Base-by-base conservation (phyloP, 2,329 filamentous ascomycete species). In the Cercospora sojina region DNA sequence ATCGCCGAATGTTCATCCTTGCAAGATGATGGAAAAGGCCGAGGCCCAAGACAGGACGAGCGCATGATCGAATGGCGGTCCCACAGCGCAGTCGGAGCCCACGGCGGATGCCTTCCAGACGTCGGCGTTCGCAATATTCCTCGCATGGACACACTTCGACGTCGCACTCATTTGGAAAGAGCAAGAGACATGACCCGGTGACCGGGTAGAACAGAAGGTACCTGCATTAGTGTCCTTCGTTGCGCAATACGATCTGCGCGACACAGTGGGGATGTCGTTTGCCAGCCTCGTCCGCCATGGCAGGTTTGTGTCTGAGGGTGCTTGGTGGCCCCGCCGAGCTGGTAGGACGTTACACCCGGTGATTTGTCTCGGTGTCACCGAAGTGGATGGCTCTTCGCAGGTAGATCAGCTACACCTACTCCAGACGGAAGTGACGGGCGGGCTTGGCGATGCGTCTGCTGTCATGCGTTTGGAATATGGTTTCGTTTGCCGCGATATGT, bases 141-240 rank as follows among this genome's bases (percentile, higher is more conserved):
- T 59, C 43, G 55, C 62, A 32, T 55, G 27, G 4, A 29, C n/a
- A 53, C 25, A 53, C 16, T 47, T 56, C 23, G 29, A 18, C 29
- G 55, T 64, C 32, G 53, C 56, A 56, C 47, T 59, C 62, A 59
- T 59, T 20, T 59, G 56, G 55, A 49, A 13, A 29, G 41, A 59
- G 55, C 55, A 43, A 13, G 55, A 38, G 62, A 59, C 62, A 64
- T 64, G 64, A 67, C 66, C 58, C 58, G 64, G 61, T 61, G 69
- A 72, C 69, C 70, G 55, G 56, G 58, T 67, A 43, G 62, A 65
- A 69, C 59, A 72, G 66, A 72, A 62, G 53, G 73, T 75, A 71
- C 73, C 73, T 75, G 73, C 73, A 73, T 74, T 74, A 74, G 72
- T 67, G 62, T 49, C 32, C n/a, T 59, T 47, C 47, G 65, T 73